Conservation (phyloP, 2,329 filamentous ascomycete species). For the Penicillium oxalicum region DNA sequence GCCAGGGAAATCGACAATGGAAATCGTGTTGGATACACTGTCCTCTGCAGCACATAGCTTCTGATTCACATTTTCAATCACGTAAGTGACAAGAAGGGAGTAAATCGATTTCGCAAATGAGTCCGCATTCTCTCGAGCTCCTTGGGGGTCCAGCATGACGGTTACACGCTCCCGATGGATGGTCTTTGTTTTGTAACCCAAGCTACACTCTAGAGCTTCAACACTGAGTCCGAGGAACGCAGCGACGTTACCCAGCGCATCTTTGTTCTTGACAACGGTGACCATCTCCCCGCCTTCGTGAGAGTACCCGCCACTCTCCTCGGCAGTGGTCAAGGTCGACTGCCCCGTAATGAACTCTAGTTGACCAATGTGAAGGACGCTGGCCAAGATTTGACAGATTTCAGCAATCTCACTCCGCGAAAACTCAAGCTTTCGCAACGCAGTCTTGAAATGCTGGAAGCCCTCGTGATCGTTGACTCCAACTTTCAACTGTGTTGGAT, state of each 20-base stretch:
- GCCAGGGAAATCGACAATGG: slow-evolving; percentile 92
- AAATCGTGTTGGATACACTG: slow-evolving; percentile 84
- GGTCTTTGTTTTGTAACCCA: slow-evolving; percentile 96
- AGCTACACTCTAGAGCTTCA: slow-evolving; percentile 73
- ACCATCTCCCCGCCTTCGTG: slow-evolving; percentile 84
- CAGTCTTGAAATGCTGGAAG: slow-evolving; percentile 96
- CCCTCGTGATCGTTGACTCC: slow-evolving; percentile 94
- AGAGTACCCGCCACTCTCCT: slow-evolving; percentile 93
- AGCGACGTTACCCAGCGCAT: slow-evolving; percentile 75
- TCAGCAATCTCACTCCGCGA: slow-evolving; percentile 89
- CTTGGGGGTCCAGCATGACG: slow-evolving; percentile 89
- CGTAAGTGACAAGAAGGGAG: slow-evolving; percentile 85
- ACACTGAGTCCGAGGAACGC: slow-evolving; percentile 88
- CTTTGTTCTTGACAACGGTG: slow-evolving; percentile 89
- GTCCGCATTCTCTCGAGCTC: slow-evolving; percentile 85
- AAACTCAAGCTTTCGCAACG: slow-evolving; percentile 88
- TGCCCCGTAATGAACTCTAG: slow-evolving; percentile 84
- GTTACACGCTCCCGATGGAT: slow-evolving; percentile 96
- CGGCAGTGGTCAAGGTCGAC: slow-evolving; percentile 69
- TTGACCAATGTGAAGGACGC: slow-evolving; percentile 95
- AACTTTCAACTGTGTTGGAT: slow-evolving; percentile 93
- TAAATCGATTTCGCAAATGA: slow-evolving; percentile 91
- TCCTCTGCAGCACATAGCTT: slow-evolving; percentile 82
- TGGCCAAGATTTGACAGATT: slow-evolving; percentile 89
- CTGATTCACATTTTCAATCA: slow-evolving; percentile 90